These are phyloP conservation scores for Eucalyptus albens DNA, from an alignment of 345 rosid genomes.

Conservation along the genomic window DNA sequence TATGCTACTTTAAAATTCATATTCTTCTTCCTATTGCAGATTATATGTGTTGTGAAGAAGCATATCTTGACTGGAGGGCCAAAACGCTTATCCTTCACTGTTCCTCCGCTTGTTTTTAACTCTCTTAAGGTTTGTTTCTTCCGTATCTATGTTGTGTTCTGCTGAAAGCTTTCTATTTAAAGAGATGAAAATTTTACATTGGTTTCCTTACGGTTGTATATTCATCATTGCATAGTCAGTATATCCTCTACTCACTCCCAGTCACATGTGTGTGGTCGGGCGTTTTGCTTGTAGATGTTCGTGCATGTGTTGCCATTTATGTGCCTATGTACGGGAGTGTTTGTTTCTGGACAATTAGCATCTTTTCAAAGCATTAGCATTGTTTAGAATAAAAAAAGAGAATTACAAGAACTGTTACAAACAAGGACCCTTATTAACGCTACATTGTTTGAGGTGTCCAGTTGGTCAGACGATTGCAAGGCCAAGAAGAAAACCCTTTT, in stretches of 20 bases:
- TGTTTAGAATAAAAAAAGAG: background rate
- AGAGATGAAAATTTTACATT: background rate
- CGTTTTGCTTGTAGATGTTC: background rate
- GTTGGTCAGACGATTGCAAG: conserved; percentile 85
- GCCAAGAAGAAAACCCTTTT: conserved; percentile 91
- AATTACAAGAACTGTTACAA: background rate
- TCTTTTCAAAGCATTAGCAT: background rate
- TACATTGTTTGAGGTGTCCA: conserved; percentile 6
- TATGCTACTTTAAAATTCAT: background rate
- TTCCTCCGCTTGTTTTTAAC: conserved; percentile 90
- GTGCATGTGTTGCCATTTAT: background rate
- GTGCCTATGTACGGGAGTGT: background rate
- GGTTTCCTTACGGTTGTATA: background rate
- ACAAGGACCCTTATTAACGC: background rate
- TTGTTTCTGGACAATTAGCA: background rate
- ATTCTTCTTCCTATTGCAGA: conserved; percentile 32
- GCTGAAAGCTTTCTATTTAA: background rate
- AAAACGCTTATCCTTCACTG: conserved; percentile 76
- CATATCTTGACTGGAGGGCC: conserved; percentile 90
- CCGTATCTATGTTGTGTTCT: background rate
- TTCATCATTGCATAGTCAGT: background rate
- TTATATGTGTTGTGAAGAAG: conserved; percentile 65
- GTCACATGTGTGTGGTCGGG: background rate
- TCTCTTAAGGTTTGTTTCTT: conserved; percentile 56
- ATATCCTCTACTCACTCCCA: background rate